Percentiles rank a stretch among this genome's conserved stretches.
Evolutionary conservation across 495 filamentous ascomycete genomes (phyloP).

Genomic region (Xylaria intraflava): DNA sequence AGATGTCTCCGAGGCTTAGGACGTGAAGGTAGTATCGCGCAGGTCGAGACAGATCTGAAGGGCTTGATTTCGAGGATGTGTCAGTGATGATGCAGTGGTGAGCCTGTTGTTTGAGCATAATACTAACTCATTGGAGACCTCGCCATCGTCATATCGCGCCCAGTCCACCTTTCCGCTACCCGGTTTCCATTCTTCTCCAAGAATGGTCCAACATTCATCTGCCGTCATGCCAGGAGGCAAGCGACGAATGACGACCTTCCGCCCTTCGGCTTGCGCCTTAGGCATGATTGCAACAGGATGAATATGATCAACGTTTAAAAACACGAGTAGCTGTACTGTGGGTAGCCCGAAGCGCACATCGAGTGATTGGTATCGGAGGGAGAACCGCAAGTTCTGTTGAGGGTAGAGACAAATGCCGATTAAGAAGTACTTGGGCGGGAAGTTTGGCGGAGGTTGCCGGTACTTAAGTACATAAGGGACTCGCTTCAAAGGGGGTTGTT

Average conservation of each 20-base stretch:
- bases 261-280: slow-evolving; percentile 56
- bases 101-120: background rate
- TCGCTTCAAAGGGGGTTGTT: no score
- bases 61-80: slow-evolving; percentile 37
- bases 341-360: background rate
- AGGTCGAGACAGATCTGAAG: slow-evolving; percentile 68
- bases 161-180: slow-evolving; percentile 79
- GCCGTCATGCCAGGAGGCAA: slow-evolving; percentile 82
- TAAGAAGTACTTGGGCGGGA: no score
- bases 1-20: slow-evolving; percentile 51
- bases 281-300: slow-evolving; percentile 12
- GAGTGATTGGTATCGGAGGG: background rate
- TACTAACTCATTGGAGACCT: slow-evolving; percentile 77
- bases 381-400: no score
- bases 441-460: no score
- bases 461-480: no score
- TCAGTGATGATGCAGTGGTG: slow-evolving; percentile 1
- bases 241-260: slow-evolving; percentile 80
- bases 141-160: slow-evolving; percentile 70
- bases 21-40: slow-evolving; percentile 75
- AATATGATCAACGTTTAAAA: background rate
- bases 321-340: background rate
- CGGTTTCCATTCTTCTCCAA: slow-evolving; percentile 79
- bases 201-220: slow-evolving; percentile 60
- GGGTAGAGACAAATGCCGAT: no score